Conservation (phyloP, 257 asterid genomes). For the Solanum medicagineum region DNA sequence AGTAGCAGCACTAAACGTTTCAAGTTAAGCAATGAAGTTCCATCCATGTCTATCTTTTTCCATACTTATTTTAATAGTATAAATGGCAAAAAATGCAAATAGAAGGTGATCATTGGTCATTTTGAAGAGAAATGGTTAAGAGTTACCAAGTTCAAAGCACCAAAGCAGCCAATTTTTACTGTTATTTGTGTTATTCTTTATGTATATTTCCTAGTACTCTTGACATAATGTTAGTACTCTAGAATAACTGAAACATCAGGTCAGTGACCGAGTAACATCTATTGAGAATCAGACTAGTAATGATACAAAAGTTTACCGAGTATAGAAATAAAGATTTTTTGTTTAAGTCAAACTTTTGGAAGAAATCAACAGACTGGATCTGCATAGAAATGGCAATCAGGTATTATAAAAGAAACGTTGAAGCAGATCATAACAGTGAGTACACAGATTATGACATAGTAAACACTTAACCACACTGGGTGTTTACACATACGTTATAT, state of each 20-base stretch:
- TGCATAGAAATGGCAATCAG: neutral
- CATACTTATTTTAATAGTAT: neutral
- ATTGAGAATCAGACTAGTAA: neutral
- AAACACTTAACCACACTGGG: neutral
- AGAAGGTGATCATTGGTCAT: neutral
- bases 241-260: neutral
- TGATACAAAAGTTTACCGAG: neutral
- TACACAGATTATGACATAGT: neutral
- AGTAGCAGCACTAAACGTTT: neutral
- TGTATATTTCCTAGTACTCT: neutral
- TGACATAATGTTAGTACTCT: neutral
- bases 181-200: neutral
- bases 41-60: neutral
- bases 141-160: neutral
- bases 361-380: neutral
- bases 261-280: neutral
- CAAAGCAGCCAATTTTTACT: neutral
- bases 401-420: neutral
- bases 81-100: neutral
- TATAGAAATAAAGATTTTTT: neutral
- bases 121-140: neutral
- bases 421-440: neutral
- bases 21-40: neutral
- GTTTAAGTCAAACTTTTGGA: neutral
- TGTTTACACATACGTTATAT: neutral